These are phyloP conservation scores for Penicillium italicum DNA, from an alignment of 2,329 filamentous ascomycete species.

Conservation along the genomic window DNA sequence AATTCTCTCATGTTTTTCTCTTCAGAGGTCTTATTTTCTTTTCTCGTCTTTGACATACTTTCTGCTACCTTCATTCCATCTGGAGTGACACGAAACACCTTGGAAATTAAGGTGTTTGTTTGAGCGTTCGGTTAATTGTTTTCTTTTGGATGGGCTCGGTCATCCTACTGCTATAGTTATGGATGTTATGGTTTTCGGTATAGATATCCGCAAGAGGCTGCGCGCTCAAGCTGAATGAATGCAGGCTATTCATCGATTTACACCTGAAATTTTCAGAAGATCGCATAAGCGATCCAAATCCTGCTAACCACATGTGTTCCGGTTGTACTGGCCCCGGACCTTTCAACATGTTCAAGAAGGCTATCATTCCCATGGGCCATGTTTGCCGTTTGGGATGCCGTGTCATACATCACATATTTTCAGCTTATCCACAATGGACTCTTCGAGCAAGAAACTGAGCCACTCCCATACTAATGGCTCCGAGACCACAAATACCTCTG, in stretches of 20 bases:
- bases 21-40: slow-evolving; percentile 5
- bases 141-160: background rate
- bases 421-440: background rate
- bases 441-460: background rate
- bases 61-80: slow-evolving; percentile 14
- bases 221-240: slow-evolving; percentile 13
- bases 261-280: background rate
- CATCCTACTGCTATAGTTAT: slow-evolving; percentile 6
- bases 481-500: background rate
- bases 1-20: background rate
- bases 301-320: background rate
- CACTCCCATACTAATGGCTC: background rate
- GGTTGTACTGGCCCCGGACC: too few species aligned
- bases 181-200: slow-evolving; percentile 3
- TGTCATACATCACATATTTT: background rate
- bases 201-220: slow-evolving; percentile 8
- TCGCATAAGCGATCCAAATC: background rate
- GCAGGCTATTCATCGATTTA: slow-evolving; percentile 10
- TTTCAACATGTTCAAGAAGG: background rate
- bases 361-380: background rate
- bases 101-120: slow-evolving; percentile 2
- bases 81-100: background rate
- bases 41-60: slow-evolving; percentile 27
- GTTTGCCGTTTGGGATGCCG: background rate
- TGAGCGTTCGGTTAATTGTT: background rate